Base-by-base conservation (phyloP, 164 flowering plant genomes). In the Berberis vulgaris region DNA sequence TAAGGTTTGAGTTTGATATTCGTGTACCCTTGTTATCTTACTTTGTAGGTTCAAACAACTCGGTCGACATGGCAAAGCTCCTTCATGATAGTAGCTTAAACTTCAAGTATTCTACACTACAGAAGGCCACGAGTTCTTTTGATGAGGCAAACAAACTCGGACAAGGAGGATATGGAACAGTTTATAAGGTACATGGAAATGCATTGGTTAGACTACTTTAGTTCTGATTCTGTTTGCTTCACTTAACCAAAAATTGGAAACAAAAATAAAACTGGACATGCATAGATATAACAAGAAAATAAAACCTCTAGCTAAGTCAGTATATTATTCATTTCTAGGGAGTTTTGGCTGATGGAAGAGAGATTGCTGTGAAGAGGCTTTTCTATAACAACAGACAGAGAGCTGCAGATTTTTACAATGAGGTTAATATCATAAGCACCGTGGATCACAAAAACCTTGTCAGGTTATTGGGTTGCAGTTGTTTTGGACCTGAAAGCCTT, bases 71-170 rank as follows among this genome's bases (percentile, higher is more conserved):
- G 78, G 84, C 59, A 53, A 79, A 79, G 68, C 72, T 78, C 46
- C 89, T 88, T 42, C 62, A 78, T 43, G 81, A 88, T 68, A 83
- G 84, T 66, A 86, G 86, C 81, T 71, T 86, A 61, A 67, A 76
- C 44, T 82, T 82, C 74, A 76, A 80, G 64, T 74, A 71, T 69
- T 61, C 80, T 40, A 76, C 80, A 6, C 66, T 82, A 5, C 68
- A 82, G 62, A 74, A 69, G 65, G 83, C 85, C 50, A 82, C 85
- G 3, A 71, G 61, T 3, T 49, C 45, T 60, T 82, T 82, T 63
- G 65, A 7, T 42, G 69, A 73, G 50, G 64, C 60, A n/a, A 49
- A 61, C 67, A 80, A 66, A 71, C 79, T 82, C 68, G 85, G 85
- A 41, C 72, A 68, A 49, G 83, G 85, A 65, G 85, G 85, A 64